Evolutionary conservation across 1,284 basidiomycete genomes (phyloP).

Genomic region (Somion occarium): DNA sequence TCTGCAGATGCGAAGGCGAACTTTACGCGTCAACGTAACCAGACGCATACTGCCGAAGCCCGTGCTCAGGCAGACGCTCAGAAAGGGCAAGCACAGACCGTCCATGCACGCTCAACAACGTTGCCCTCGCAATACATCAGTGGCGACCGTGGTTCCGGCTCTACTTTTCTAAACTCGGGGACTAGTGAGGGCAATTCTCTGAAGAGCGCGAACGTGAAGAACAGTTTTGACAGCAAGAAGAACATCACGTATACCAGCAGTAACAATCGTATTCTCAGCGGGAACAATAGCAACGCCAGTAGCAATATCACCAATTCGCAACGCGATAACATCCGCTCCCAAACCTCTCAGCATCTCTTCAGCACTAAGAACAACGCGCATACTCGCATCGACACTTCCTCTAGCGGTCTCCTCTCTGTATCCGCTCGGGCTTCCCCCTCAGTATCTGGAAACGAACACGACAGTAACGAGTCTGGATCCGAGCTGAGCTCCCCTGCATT

Average conservation of each 20-base stretch:
- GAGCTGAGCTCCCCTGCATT: constrained; percentile 32
- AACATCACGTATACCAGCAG: constrained; percentile 5
- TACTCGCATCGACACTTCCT: constrained; percentile 14
- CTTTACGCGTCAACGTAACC: constrained; percentile 23
- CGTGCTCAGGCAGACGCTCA: constrained; percentile 10
- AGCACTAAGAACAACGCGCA: constrained; percentile 6
- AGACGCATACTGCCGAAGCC: constrained; percentile 21
- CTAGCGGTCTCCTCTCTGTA: constrained; percentile 15
- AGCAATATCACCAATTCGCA: neutral
- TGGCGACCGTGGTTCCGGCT: constrained; percentile 5
- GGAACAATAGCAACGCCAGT: constrained; percentile 7
- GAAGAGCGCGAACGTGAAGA: constrained; percentile 6
- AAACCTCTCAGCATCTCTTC: neutral
- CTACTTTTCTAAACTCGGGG: constrained; percentile 1
- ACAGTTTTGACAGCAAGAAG: constrained; percentile 7
- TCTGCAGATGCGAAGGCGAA: constrained; percentile 12
- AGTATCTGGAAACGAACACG: constrained; percentile 1
- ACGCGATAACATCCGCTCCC: neutral
- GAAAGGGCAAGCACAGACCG: constrained; percentile 10
- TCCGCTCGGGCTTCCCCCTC: constrained; percentile 7
- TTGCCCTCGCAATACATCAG: constrained; percentile 23
- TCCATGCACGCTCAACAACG: constrained; percentile 24
- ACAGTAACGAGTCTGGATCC: neutral
- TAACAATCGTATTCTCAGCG: constrained; percentile 10
- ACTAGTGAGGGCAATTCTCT: constrained; percentile 4